Base-by-base conservation (phyloP, 805 yeast genomes). In the Candida sonorensis region DNA sequence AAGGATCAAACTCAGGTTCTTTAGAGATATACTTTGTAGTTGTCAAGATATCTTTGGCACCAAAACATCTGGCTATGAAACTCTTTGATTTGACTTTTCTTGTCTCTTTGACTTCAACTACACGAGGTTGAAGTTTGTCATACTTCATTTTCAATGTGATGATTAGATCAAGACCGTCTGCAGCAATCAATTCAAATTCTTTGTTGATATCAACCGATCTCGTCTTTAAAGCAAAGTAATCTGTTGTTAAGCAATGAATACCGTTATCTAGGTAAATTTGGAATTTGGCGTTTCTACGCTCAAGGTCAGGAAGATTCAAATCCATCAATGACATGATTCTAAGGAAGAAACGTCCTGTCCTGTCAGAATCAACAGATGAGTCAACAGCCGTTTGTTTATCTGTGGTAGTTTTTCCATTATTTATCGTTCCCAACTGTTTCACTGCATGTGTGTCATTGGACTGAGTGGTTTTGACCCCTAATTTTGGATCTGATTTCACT, bases 141-240 rank as follows among this genome's bases (percentile, higher is more conserved):
- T 78, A 80, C 10, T 64, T 60, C 31, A 85, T 67, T 59, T 83
- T 85, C 57, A 87, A 57, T 0, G 95, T 86, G 28, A 88, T 55
- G 24, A 77, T 69, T 27, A 88, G 63, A 40, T 81, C 81, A 17
- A 81, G 63, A 3, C 68, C 60, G 12, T 69, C 74, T 13, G 71
- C 75, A 17, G 81, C 81, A 4, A 78, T 65, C 41, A 81, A 61
- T 54, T 86, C 96, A 53, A 85, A 85, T 49, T 88, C 96, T 48
- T 82, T 85, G 29, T 69, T 69, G 32, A 84, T 59, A 16, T 58
- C 37, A 22, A 67, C 57, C 20, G 46, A 46, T 11, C 30, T 27
- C 2, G 31, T 17, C 4, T 50, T 44, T 33, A 72, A 42, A 16
- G 48, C 45, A 45, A 69, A 67, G 27, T 39, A 55, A 17, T 52